phyloP scores from a whole-genome alignment of 495 filamentous ascomycete genomes.

The Hyphodiscus hymeniophilus region DNA sequence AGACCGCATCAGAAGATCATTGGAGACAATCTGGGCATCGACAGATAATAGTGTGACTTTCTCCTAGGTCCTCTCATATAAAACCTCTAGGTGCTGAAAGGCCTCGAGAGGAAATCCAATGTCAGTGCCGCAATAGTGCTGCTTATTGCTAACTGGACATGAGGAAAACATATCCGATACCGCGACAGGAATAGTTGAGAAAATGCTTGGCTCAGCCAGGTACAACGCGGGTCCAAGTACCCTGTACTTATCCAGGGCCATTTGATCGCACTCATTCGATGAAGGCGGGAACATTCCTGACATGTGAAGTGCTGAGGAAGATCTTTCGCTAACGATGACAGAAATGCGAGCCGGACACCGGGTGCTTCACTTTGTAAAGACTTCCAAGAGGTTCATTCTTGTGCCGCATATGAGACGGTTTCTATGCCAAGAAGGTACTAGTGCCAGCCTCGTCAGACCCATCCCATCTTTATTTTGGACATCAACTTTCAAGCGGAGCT shows the following conservation, averaged over 20 bases:
- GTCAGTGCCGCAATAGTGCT: conserved; percentile 11
- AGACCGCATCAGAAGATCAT: conserved; percentile 16
- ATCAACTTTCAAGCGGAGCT: too few relatives aligned
- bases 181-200: neutral
- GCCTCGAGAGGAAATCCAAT: conserved; percentile 13
- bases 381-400: too few relatives aligned
- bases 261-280: conserved; percentile 10
- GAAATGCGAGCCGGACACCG: too few relatives aligned
- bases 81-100: conserved; percentile 11
- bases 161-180: conserved; percentile 11
- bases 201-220: conserved; percentile 1
- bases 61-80: neutral
- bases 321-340: conserved; percentile 12
- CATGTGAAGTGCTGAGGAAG: conserved; percentile 14
- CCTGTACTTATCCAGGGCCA: conserved; percentile 9
- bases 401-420: too few relatives aligned
- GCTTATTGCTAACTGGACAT: conserved; percentile 18
- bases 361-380: too few relatives aligned
- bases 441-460: too few relatives aligned
- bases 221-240: conserved; percentile 5
- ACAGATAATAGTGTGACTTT: conserved; percentile 14
- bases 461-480: too few relatives aligned
- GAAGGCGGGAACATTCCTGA: conserved; percentile 11
- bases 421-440: too few relatives aligned
- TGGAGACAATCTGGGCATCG: conserved; percentile 15